Percentiles rank a stretch among this genome's conserved stretches.
Evolutionary conservation across 331 rosid genomes (phyloP).

Genomic region (Quercus tomentella): DNA sequence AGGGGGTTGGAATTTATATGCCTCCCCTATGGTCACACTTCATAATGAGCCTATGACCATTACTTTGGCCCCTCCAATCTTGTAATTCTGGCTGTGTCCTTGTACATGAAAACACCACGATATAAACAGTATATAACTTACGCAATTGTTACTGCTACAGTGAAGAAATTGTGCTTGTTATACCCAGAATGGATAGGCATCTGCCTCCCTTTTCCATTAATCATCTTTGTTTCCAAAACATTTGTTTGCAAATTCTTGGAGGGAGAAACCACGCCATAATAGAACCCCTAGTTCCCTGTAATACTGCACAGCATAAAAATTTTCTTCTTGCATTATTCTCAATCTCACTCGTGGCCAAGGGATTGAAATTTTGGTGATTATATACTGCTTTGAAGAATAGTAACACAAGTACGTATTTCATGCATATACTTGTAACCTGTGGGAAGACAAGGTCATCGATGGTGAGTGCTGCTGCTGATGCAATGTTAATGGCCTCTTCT

Average conservation of each 20-base stretch:
- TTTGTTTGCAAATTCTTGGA: conserved; percentile 87
- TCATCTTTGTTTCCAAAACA: conserved; percentile 76
- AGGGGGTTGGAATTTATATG: too few relatives aligned
- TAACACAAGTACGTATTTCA: neutral
- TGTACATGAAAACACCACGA: neutral
- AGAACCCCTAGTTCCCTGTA: conserved; percentile 86
- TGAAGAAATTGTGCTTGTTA: conserved; percentile 69
- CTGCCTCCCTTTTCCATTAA: conserved; percentile 86
- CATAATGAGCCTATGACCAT: too few relatives aligned
- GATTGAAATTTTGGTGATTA: neutral
- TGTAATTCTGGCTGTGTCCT: neutral
- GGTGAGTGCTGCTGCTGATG: conserved; percentile 83
- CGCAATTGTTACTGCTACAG: conserved; percentile 83
- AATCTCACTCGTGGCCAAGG: neutral
- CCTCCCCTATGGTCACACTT: too few relatives aligned
- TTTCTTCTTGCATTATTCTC: conserved; percentile 16
- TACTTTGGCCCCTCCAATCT: too few relatives aligned
- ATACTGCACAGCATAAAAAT: conserved; percentile 53
- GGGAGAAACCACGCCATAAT: conserved; percentile 90
- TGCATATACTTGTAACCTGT: conserved; percentile 50
- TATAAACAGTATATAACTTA: conserved; percentile 26
- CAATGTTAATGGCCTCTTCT: conserved; percentile 87
- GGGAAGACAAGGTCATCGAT: conserved; percentile 76
- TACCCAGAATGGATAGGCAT: conserved; percentile 91
- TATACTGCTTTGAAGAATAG: neutral